Conservation (phyloP, 306 rosid species). For the Cucurbita ficifolia region DNA sequence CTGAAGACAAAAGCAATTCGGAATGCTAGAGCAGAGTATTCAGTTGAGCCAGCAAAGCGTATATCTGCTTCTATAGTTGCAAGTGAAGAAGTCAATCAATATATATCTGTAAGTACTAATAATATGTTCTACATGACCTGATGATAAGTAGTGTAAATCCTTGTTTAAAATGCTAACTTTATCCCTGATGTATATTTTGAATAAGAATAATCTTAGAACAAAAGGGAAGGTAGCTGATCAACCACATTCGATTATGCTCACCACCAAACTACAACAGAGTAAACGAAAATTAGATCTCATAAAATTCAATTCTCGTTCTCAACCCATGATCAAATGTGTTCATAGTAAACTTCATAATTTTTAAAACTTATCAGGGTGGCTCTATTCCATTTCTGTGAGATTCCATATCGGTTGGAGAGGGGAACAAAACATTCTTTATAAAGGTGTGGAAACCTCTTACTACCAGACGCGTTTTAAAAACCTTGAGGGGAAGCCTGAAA, state of each 20-base stretch:
- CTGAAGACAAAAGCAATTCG: conserved; percentile 67
- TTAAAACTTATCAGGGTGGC: background rate
- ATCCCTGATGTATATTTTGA: background rate
- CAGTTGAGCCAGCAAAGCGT: conserved; percentile 87
- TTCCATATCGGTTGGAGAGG: too few species aligned
- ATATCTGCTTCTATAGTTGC: conserved; percentile 84
- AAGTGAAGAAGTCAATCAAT: conserved; percentile 59
- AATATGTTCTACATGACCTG: background rate
- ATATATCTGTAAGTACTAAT: conserved; percentile 47
- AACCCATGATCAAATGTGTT: background rate
- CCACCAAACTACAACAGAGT: background rate
- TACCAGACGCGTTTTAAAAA: too few species aligned
- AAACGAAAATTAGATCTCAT: background rate
- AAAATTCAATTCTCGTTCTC: background rate
- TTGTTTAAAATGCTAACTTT: background rate
- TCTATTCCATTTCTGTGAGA: background rate
- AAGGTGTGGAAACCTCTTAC: too few species aligned
- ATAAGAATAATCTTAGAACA: background rate
- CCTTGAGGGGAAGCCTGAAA: too few species aligned
- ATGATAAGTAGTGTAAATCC: background rate
- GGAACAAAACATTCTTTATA: too few species aligned
- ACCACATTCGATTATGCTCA: background rate
- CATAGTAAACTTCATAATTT: background rate
- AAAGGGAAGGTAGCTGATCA: background rate
- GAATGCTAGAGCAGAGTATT: conserved; percentile 93